A percentile compares a stretch with the other conserved stretches of the same genome.
These are phyloP conservation scores for Solanum virginianum DNA, from an alignment of 257 asterid genomes.

Conservation along the genomic window DNA sequence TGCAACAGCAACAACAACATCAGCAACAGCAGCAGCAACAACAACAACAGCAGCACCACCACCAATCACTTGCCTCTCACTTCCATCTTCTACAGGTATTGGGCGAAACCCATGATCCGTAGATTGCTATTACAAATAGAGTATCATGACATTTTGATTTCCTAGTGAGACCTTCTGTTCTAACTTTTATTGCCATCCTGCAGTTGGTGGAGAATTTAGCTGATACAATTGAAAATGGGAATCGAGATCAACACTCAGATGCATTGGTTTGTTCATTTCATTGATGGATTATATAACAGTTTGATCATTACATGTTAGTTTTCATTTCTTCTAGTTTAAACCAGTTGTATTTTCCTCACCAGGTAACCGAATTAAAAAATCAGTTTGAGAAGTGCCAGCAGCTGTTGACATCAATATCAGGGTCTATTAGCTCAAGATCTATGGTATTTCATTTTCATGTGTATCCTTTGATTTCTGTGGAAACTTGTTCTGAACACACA, in stretches of 20 bases:
- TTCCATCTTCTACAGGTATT: conserved; percentile 62
- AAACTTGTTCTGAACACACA: background rate
- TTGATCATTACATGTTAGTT: background rate
- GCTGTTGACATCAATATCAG: conserved; percentile 71
- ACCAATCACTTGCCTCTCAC: conserved; percentile 75
- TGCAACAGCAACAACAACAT: background rate
- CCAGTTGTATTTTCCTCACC: conserved; percentile 3
- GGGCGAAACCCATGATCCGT: background rate
- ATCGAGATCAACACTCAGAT: conserved; percentile 89
- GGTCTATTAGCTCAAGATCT: conserved; percentile 63
- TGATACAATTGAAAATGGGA: conserved; percentile 64
- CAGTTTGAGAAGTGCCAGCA: conserved; percentile 97
- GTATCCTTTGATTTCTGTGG: background rate
- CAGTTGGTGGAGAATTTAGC: conserved; percentile 93
- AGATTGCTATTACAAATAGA: background rate
- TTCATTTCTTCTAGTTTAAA: background rate
- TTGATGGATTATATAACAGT: background rate
- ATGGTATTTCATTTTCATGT: conserved; percentile 24
- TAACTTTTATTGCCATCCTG: background rate
- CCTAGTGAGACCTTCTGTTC: background rate
- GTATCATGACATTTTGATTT: background rate
- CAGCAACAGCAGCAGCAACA: conserved; percentile 8
- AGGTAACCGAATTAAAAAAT: conserved; percentile 71
- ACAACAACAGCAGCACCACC: conserved; percentile 32
- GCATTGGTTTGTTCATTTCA: conserved; percentile 48